Conservation (phyloP, 139 green algal genomes). For the Penium margaritaceum region DNA sequence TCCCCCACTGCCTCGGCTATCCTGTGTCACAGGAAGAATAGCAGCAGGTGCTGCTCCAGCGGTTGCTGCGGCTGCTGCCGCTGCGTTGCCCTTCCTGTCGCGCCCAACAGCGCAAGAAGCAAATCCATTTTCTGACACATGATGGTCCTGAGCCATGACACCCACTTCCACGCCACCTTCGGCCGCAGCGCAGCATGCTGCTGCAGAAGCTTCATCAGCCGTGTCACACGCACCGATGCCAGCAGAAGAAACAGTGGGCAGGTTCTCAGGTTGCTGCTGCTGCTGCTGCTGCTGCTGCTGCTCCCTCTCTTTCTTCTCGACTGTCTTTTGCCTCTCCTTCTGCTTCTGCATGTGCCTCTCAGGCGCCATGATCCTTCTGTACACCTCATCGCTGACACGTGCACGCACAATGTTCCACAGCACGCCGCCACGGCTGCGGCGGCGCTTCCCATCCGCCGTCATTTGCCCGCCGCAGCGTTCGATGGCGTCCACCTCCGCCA, state of each 20-base stretch:
- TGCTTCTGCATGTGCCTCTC: slow-evolving; percentile 44
- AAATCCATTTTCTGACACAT: no score
- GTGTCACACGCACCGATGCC: not conserved
- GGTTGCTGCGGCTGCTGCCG: no score
- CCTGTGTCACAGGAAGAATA: no score
- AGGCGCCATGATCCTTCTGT: slow-evolving; percentile 36
- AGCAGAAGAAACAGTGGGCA: not conserved
- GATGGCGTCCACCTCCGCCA: slow-evolving; percentile 30
- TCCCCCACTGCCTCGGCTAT: no score
- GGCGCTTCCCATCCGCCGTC: slow-evolving; percentile 32
- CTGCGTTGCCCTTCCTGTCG: no score
- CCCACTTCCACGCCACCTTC: not conserved
- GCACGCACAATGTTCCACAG: slow-evolving; percentile 47
- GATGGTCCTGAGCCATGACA: no score
- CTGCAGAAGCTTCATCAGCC: not conserved
- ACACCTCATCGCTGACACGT: slow-evolving; percentile 31
- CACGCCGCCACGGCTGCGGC: slow-evolving; percentile 45
- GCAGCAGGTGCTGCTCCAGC: no score
- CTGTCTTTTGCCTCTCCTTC: not conserved
- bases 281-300: no score
- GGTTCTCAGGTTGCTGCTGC: not conserved
- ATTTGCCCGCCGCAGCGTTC: slow-evolving; percentile 43
- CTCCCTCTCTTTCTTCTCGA: not conserved
- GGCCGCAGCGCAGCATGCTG: not conserved
- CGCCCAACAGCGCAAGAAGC: no score